Evolutionary conservation across 352 stramenopile species (phyloP).

Genomic region (Pythium aquatile): DNA sequence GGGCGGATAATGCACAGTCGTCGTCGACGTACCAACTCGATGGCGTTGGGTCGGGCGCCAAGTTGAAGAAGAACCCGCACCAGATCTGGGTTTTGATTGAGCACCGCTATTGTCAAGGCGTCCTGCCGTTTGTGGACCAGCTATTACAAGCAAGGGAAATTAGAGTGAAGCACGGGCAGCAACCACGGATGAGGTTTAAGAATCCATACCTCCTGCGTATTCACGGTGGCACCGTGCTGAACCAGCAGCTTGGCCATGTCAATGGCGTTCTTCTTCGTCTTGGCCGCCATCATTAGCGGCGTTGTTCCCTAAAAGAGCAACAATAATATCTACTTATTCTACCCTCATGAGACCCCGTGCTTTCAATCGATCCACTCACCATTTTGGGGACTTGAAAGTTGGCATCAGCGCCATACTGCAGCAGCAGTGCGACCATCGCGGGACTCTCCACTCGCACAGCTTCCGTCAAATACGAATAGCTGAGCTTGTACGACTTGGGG

Average conservation of each 20-base stretch:
- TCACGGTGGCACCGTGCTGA: not conserved
- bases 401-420: not conserved
- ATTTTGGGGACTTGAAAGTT: not conserved
- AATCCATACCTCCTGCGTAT: not conserved
- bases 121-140: not conserved
- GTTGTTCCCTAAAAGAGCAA: constrained; percentile 1
- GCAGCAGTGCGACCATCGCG: not conserved
- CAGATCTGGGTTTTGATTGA: not conserved
- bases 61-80: not conserved
- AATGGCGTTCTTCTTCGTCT: not conserved
- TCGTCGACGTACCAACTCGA: not conserved
- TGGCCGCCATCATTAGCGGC: not conserved
- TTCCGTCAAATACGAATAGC: not conserved
- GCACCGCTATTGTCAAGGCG: not conserved
- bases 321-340: too few relatives aligned
- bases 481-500: not conserved
- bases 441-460: not conserved
- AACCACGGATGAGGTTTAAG: too few relatives aligned
- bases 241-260: not conserved
- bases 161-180: too few relatives aligned
- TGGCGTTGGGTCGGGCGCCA: not conserved
- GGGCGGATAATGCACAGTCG: not conserved
- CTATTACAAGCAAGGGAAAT: too few relatives aligned
- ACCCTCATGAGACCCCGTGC: too few relatives aligned
- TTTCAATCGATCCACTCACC: not conserved